These are phyloP conservation scores for Clonostachys rosea DNA, from an alignment of 2,329 filamentous ascomycete genomes.

Conservation along the genomic window DNA sequence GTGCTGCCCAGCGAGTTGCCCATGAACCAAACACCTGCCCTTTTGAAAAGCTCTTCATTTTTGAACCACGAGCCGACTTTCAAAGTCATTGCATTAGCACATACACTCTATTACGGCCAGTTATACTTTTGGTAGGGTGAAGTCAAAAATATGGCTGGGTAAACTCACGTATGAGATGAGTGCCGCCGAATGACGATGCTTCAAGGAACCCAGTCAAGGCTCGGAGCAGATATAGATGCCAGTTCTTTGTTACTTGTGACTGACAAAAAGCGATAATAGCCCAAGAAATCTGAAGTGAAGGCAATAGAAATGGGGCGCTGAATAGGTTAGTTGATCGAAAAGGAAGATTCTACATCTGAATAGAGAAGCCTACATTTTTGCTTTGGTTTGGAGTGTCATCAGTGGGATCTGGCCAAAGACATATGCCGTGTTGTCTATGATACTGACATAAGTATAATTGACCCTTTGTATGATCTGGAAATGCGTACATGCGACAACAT, in stretches of 20 bases:
- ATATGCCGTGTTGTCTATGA: slow-evolving; percentile 32
- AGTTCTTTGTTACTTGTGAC: slow-evolving; percentile 12
- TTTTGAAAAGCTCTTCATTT: slow-evolving; percentile 33
- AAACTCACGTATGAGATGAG: slow-evolving; percentile 16
- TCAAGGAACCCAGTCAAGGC: slow-evolving; percentile 15
- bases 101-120: too few relatives aligned
- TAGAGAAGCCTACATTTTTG: slow-evolving; percentile 10
- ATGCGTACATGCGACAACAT: slow-evolving; percentile 17
- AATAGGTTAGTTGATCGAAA: not conserved
- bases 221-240: slow-evolving; percentile 14
- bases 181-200: slow-evolving; percentile 16
- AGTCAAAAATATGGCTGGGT: not conserved
- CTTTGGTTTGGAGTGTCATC: slow-evolving; percentile 18
- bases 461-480: not conserved
- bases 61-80: slow-evolving; percentile 18
- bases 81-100: not conserved
- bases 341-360: not conserved
- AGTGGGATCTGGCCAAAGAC: slow-evolving; percentile 16
- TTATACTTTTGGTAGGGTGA: not conserved
- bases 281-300: slow-evolving; percentile 13
- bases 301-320: slow-evolving; percentile 14
- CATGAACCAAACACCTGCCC: slow-evolving; percentile 42
- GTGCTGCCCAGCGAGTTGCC: slow-evolving; percentile 15
- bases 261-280: slow-evolving; percentile 16
- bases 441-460: not conserved